Conservation (phyloP, 176 grass and related monocot genomes). For the Triticum turgidum region DNA sequence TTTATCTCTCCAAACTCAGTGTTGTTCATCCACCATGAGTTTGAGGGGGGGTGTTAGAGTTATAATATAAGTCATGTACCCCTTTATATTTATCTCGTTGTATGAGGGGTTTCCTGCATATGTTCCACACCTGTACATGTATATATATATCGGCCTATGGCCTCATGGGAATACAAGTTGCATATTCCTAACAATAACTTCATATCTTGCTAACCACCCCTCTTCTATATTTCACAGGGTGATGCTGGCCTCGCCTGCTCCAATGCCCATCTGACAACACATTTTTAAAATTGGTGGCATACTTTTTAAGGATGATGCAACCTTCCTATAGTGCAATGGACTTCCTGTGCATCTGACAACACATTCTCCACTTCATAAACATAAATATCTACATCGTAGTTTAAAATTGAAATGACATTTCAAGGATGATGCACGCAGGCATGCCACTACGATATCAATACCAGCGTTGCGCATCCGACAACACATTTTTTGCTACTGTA, state of each 20-base stretch:
- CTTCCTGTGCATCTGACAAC: slow-evolving; percentile 30
- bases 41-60: too few species aligned
- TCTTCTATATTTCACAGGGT: slow-evolving; percentile 34
- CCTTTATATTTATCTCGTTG: too few species aligned
- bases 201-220: slow-evolving; percentile 41
- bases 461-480: slow-evolving; percentile 27
- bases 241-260: slow-evolving; percentile 32
- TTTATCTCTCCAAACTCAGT: too few species aligned
- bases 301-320: slow-evolving; percentile 38
- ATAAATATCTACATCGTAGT: slow-evolving; percentile 7
- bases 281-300: slow-evolving; percentile 26
- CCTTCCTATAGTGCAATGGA: slow-evolving; percentile 19
- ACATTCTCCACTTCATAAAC: slow-evolving; percentile 32
- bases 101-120: too few species aligned
- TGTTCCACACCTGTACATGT: too few species aligned
- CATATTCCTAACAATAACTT: too few species aligned
- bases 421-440: slow-evolving; percentile 22
- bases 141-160: too few species aligned
- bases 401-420: background rate
- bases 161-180: too few species aligned
- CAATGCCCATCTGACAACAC: slow-evolving; percentile 56
- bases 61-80: too few species aligned
- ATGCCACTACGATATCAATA: background rate
- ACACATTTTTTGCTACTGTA: slow-evolving; percentile 25
- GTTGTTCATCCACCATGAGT: too few species aligned